Conservation (phyloP, 441 rosid genomes). For the Jatropha multifida region DNA sequence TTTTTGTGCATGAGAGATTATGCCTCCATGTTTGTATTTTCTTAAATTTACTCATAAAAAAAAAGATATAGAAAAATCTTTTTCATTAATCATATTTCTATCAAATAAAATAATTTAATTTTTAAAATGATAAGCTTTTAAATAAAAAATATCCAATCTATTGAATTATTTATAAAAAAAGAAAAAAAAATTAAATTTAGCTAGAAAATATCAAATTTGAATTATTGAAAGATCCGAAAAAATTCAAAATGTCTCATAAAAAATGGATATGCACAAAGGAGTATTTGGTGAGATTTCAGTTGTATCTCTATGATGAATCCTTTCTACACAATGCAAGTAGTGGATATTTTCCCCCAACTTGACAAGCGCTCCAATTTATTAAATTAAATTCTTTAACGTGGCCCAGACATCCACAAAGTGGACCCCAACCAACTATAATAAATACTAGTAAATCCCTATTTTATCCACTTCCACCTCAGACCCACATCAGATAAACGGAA, state of each 20-base stretch:
- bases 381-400: neutral
- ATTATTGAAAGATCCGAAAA: neutral
- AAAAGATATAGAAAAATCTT: too few relatives aligned
- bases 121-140: neutral
- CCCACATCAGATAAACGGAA: constrained; percentile 20
- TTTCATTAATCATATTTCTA: too few relatives aligned
- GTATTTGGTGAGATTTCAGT: neutral
- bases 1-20: too few relatives aligned
- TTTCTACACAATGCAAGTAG: neutral
- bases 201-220: neutral
- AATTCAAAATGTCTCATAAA: neutral
- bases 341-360: neutral
- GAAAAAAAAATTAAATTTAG: neutral
- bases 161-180: neutral
- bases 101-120: too few relatives aligned
- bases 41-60: too few relatives aligned
- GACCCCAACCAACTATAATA: constrained; percentile 1
- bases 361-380: neutral
- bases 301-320: neutral
- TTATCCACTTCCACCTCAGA: constrained; percentile 34
- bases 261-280: neutral
- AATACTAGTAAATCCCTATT: neutral
- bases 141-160: neutral
- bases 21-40: too few relatives aligned
- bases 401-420: constrained; percentile 2